These are phyloP conservation scores for Cytidiella melzeri DNA, from an alignment of 768 basidiomycete species.

Conservation along the genomic window DNA sequence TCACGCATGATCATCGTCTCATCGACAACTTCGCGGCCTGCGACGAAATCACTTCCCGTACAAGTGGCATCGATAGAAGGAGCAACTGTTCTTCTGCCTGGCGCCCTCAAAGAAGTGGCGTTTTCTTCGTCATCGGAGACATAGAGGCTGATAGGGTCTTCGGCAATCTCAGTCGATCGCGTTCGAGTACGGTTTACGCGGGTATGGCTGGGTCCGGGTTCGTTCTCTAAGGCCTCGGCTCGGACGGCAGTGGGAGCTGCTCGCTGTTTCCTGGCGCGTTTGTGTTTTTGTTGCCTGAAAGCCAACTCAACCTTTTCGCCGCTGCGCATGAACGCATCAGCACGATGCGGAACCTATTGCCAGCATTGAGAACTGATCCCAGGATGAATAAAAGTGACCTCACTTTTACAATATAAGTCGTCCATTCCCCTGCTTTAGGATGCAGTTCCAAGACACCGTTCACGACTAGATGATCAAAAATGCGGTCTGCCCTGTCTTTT, in stretches of 20 bases:
- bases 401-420: no score
- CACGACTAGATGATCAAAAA: conserved; percentile 14
- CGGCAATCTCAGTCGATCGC: conserved; percentile 1
- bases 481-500: conserved; percentile 49
- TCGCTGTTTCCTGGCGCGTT: neutral
- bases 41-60: neutral
- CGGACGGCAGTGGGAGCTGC: neutral
- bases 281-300: neutral
- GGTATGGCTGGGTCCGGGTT: neutral
- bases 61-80: neutral
- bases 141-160: conserved; percentile 3
- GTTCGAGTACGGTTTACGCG: neutral
- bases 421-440: no score
- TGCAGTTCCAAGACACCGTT: conserved; percentile 1
- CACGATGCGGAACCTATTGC: neutral
- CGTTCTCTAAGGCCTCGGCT: neutral
- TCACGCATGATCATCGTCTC: neutral
- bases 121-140: conserved; percentile 2
- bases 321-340: neutral
- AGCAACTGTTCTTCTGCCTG: no score
- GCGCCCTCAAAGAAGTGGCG: conserved; percentile 19
- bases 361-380: no score
- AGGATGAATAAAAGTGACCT: no score
- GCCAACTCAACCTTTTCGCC: neutral
- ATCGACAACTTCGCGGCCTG: neutral